Evolutionary conservation across 176 grass and related monocot genomes (phyloP), one percentile per base, ranked within the genome.

Genomic region (Bonia amplexicaulis): DNA sequence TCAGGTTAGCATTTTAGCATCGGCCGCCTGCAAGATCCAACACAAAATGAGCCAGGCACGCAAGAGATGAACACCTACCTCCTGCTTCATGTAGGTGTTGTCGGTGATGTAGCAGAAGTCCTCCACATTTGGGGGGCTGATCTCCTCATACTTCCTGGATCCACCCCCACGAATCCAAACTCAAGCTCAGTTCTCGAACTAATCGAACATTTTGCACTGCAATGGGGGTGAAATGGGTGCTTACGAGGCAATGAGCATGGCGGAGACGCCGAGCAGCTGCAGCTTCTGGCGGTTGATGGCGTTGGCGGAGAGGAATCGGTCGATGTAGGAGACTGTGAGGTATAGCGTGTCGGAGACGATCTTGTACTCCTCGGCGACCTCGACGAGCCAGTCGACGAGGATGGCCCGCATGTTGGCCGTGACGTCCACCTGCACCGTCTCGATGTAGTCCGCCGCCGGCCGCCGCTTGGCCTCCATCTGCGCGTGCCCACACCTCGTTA

Each of bases 341-440:
- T 90, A 95, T 44, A 95, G 85, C 52, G 90, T 95, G 83, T 95
- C 90, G 7, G 90, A 86, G 70, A 84, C 85, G 74, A 92, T 85
- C 63, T 86, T 90, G 73, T 90, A 92, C 85, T 95, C 93, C 82
- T 90, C 80, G 6, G 89, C 84, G 77, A 97, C 87, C 79, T 93
- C 82, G 13, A 95, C 91, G 77, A 97, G 82, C 95, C 93, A 97
- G 87, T 95, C 91, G n/a, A 97, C 73, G 74, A 97, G 88, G 76
- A 92, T 86, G 46, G 54, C 79, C 12, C 93, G 82, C 93, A 92
- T 95, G 53, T 88, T 84, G 40, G 69, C 79, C 8, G 88, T 88
- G 54, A 95, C 66, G 57, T 95, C 88, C 31, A 53, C 23, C 83
- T 95, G 93, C 71, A 90, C 85, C 41, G 54, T 12, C 44, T 90